Conservation (phyloP, 2,329 filamentous ascomycete species). For the Cryphonectria radicalis region DNA sequence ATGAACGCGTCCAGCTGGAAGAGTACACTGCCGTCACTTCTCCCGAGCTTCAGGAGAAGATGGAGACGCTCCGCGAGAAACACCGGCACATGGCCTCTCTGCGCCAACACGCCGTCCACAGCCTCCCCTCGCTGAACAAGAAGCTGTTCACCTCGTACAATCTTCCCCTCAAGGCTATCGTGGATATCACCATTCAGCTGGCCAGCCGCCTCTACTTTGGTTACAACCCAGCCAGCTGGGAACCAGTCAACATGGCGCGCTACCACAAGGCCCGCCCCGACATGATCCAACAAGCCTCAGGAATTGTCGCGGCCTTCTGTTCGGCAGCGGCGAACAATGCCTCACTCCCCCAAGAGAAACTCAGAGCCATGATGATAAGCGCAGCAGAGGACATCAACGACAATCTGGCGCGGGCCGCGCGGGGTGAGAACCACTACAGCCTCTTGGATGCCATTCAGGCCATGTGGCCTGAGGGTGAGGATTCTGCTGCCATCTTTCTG, state of each 20-base stretch:
- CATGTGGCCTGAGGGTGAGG: not conserved
- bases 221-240: slow-evolving; percentile 31
- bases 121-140: slow-evolving; percentile 24
- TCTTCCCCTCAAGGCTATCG: slow-evolving; percentile 29
- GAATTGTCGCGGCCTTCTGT: slow-evolving; percentile 30
- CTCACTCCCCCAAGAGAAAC: not conserved
- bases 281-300: slow-evolving; percentile 31
- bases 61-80: slow-evolving; percentile 4
- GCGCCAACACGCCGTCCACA: slow-evolving; percentile 26
- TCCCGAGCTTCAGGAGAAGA: slow-evolving; percentile 24
- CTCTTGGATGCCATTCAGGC: not conserved
- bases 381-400: slow-evolving; percentile 7
- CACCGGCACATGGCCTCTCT: slow-evolving; percentile 27
- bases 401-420: not conserved
- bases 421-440: slow-evolving; percentile 8
- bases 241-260: slow-evolving; percentile 32
- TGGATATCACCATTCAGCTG: slow-evolving; percentile 32
- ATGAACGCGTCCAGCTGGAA: not conserved
- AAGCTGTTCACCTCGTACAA: slow-evolving; percentile 16
- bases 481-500: not conserved
- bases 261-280: slow-evolving; percentile 34
- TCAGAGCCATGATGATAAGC: slow-evolving; percentile 1
- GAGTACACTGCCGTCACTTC: slow-evolving; percentile 20
- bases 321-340: slow-evolving; percentile 7
- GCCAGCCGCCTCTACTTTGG: slow-evolving; percentile 33